Evolutionary conservation across 192 early-diverging fungal genomes (phyloP).

Genomic region (Diversispora eburnea): DNA sequence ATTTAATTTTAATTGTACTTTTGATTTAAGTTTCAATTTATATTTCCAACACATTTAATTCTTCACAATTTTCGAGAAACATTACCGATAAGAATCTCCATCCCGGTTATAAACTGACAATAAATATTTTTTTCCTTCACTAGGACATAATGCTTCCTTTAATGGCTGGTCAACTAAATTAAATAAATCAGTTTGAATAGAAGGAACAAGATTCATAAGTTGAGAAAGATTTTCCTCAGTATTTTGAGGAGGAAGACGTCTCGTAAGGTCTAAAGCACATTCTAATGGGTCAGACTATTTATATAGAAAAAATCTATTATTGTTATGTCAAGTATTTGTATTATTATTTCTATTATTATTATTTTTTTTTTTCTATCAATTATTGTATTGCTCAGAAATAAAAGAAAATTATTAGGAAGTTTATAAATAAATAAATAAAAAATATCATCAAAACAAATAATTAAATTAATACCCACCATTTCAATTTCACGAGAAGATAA

Average conservation of each 20-base stretch:
- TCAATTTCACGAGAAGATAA: not conserved
- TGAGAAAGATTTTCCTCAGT: conserved; percentile 82
- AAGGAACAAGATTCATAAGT: conserved; percentile 77
- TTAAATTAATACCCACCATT: conserved; percentile 16
- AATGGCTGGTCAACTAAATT: conserved; percentile 92
- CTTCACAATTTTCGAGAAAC: no score
- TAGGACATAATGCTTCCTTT: conserved; percentile 63
- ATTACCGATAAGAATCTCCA: conserved; percentile 83
- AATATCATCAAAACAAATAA: not conserved
- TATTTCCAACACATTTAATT: not conserved
- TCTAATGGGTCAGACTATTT: conserved; percentile 59
- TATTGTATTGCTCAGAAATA: no score
- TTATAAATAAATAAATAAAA: not conserved
- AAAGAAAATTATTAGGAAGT: no score
- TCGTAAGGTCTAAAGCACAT: conserved; percentile 95
- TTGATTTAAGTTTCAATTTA: not conserved
- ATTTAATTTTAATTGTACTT: no score
- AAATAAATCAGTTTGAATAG: conserved; percentile 87
- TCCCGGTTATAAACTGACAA: conserved; percentile 97
- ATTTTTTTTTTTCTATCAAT: no score
- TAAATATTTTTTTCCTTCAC: conserved; percentile 79
- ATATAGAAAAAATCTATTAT: not conserved
- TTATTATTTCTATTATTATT: no score
- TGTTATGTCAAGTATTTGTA: no score
- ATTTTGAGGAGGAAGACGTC: conserved; percentile 90